Evolutionary conservation across 2,329 filamentous ascomycete species (phyloP), one percentile per base, ranked within the genome.

Genomic region (Torrubiella hemipterigena): DNA sequence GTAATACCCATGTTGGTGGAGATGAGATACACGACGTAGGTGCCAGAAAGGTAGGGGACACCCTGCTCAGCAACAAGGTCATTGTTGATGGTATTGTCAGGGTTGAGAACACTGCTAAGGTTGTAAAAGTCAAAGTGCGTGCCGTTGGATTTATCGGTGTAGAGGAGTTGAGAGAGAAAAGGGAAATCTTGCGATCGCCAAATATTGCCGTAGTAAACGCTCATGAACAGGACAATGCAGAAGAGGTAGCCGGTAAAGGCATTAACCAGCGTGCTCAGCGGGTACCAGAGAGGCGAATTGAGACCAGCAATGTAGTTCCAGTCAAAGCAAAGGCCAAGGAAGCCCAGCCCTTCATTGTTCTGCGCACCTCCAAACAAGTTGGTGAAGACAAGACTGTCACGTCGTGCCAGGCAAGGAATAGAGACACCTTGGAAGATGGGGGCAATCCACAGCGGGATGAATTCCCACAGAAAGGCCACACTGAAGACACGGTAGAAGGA

Each of bases 301-400:
- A 46, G 35, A 7, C 47, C 49, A 3, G 53, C 51, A 31, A 63
- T 57, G 38, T 63, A 62, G 29, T 59, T 50, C 59, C 60, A 63
- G 38, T 64, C 61, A 9, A 41, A 33, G 30, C 48, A 59, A 30
- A 59, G 37, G 9, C 44, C 48, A 3, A 63, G 42, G 8, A 62
- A 43, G 0, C 61, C 61, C 3, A 64, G 48, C 4, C 59, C 49
- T 23, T 52, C 48, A 35, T 52, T 50, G 27, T 43, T 45, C 25
- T 41, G 41, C 15, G 61, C 49, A n/a, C 64, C 65, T 4, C 64
- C 64, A 37, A 68, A 67, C n/a, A 67, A 43, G 24, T 62, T 61
- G 14, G 61, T 65, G 30, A 67, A 62, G 6, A 61, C 44, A 1
- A 56, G 38, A 32, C 45, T 62, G 23, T 58, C 45, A 21, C 56